Evolutionary conservation across 768 basidiomycete species (phyloP).

Genomic region (Auriculariales sp.): DNA sequence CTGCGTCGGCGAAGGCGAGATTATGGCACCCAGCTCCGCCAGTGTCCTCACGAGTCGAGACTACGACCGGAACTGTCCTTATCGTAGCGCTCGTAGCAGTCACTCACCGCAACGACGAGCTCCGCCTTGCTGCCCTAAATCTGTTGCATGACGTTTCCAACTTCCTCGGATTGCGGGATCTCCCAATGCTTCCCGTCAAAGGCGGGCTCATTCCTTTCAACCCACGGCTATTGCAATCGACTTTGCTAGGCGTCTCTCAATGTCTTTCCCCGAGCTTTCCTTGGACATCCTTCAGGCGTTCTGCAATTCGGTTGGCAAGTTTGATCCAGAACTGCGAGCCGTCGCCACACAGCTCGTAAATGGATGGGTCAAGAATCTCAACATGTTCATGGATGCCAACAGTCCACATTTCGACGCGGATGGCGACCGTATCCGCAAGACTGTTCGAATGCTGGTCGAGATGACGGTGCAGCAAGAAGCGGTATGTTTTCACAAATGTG

Average conservation of each 20-base stretch:
- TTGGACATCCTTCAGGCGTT: slow-evolving; percentile 82
- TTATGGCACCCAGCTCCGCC: slow-evolving; percentile 29
- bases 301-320: slow-evolving; percentile 30
- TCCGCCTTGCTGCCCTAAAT: slow-evolving; percentile 68
- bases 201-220: slow-evolving; percentile 62
- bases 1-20: slow-evolving; percentile 57
- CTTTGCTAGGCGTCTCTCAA: slow-evolving; percentile 59
- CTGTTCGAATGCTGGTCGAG: slow-evolving; percentile 65
- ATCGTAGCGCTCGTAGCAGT: slow-evolving; percentile 79
- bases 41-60: slow-evolving; percentile 62
- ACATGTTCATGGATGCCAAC: slow-evolving; percentile 53
- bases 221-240: slow-evolving; percentile 41
- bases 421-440: slow-evolving; percentile 63
- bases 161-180: neutral
- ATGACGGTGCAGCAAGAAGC: slow-evolving; percentile 58
- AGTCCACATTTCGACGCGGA: slow-evolving; percentile 55
- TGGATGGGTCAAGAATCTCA: slow-evolving; percentile 79
- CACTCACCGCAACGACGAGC: slow-evolving; percentile 54
- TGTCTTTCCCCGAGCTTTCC: slow-evolving; percentile 66
- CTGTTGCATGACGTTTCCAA: slow-evolving; percentile 27
- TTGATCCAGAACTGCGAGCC: slow-evolving; percentile 37
- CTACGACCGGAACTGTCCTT: slow-evolving; percentile 74
- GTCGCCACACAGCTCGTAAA: slow-evolving; percentile 69
- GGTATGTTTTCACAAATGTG: slow-evolving; percentile 23
- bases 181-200: slow-evolving; percentile 13